phyloP scores from a whole-genome alignment of 1,284 basidiomycete species.

The Testicularia cyperi region DNA sequence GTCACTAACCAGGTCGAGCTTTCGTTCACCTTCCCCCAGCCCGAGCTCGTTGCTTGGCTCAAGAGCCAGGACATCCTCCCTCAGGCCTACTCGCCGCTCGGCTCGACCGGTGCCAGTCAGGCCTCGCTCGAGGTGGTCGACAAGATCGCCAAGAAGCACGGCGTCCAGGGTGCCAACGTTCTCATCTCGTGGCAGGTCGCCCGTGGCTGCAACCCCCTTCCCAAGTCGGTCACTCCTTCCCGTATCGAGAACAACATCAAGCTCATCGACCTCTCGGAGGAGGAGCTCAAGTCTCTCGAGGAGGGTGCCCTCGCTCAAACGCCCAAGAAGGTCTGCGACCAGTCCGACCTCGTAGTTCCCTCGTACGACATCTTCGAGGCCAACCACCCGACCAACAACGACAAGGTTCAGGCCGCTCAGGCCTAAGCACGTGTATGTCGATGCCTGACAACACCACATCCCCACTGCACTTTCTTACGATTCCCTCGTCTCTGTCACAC shows the following conservation, averaged over 20 bases:
- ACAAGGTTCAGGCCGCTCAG: constrained; percentile 39
- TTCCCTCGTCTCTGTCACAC: too few species aligned
- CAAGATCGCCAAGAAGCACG: constrained; percentile 45
- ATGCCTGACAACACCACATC: not conserved
- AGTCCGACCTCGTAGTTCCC: constrained; percentile 42
- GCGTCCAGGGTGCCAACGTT: constrained; percentile 46
- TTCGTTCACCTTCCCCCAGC: constrained; percentile 67
- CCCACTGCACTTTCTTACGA: too few species aligned
- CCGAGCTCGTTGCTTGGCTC: constrained; percentile 73
- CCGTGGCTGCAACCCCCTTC: constrained; percentile 48
- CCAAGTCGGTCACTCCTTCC: constrained; percentile 34
- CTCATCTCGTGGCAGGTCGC: constrained; percentile 48
- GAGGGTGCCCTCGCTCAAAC: constrained; percentile 62
- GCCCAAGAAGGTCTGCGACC: constrained; percentile 48
- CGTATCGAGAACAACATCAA: constrained; percentile 51
- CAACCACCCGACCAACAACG: constrained; percentile 40
- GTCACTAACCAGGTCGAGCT: constrained; percentile 56
- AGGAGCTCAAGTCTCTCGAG: constrained; percentile 52
- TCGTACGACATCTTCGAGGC: constrained; percentile 49
- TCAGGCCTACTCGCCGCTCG: constrained; percentile 53
- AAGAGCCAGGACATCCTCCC: constrained; percentile 48
- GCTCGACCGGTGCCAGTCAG: constrained; percentile 37
- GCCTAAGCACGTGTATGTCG: constrained; percentile 4
- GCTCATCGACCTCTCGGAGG: constrained; percentile 64
- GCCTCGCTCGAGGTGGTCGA: constrained; percentile 41